Evolutionary conservation across 345 rosid species (phyloP).

Genomic region (Murraya paniculata): DNA sequence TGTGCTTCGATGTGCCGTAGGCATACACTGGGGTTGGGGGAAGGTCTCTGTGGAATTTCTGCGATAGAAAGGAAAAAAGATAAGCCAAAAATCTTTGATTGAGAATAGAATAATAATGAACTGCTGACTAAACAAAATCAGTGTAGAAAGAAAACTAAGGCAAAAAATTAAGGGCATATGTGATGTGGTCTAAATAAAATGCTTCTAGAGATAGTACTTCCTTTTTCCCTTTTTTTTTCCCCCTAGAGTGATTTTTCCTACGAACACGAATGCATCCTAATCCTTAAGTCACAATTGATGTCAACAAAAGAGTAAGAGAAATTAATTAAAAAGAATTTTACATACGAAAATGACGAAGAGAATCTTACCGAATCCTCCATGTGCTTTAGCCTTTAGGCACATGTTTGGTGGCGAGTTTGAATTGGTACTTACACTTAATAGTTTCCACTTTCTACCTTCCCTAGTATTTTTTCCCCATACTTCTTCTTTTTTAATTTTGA

Average conservation of each 20-base stretch:
- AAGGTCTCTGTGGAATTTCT: constrained; percentile 91
- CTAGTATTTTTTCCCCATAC: too few species aligned
- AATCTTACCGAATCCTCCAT: not conserved
- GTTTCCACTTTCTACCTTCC: too few species aligned
- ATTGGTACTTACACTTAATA: not conserved
- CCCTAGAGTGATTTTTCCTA: not conserved
- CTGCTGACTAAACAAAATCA: not conserved
- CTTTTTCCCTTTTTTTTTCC: too few species aligned
- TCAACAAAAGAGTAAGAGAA: not conserved
- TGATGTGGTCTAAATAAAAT: not conserved
- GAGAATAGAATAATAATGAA: not conserved
- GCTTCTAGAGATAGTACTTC: not conserved
- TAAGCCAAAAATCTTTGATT: not conserved
- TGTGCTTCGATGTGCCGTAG: constrained; percentile 53
- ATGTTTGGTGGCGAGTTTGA: not conserved
- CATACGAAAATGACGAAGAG: not conserved
- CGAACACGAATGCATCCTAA: not conserved
- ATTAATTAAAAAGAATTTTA: not conserved
- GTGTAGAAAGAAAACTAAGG: not conserved
- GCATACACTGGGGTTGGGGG: constrained; percentile 85
- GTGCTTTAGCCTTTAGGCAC: not conserved
- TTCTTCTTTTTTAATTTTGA: too few species aligned
- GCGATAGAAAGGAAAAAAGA: not conserved
- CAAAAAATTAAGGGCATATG: not conserved
- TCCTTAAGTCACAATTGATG: not conserved